Percentiles rank a stretch among this genome's conserved stretches.
Conservation (phyloP, 2,329 filamentous ascomycete genomes). For the Fusarium odoratissimum region DNA sequence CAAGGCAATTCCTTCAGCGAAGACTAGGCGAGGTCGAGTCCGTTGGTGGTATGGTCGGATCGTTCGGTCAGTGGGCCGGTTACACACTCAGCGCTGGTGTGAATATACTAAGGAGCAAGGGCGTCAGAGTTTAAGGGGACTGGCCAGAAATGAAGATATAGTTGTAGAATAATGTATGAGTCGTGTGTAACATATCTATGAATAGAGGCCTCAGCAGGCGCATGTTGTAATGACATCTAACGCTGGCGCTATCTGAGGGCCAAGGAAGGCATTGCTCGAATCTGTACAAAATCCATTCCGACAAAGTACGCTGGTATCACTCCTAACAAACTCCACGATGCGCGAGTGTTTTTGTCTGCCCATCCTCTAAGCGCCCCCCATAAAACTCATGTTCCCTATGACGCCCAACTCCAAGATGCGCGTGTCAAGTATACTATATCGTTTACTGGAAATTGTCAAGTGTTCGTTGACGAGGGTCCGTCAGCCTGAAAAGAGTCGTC, state of each 20-base stretch:
- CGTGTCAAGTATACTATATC: slow-evolving; percentile 6
- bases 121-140: slow-evolving; percentile 74
- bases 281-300: slow-evolving; percentile 10
- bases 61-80: slow-evolving; percentile 80
- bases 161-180: slow-evolving; percentile 46
- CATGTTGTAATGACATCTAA: slow-evolving; percentile 21
- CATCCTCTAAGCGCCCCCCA: slow-evolving; percentile 11
- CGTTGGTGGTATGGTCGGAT: slow-evolving; percentile 70
- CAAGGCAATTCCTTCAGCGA: slow-evolving; percentile 81
- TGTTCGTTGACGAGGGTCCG: slow-evolving; percentile 68
- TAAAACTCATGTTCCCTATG: slow-evolving; percentile 6
- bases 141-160: not conserved
- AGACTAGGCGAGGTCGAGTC: slow-evolving; percentile 76
- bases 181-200: slow-evolving; percentile 34
- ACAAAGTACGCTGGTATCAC: slow-evolving; percentile 18
- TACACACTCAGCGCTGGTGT: slow-evolving; percentile 82
- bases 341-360: slow-evolving; percentile 8
- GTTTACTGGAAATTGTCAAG: slow-evolving; percentile 44
- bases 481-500: slow-evolving; percentile 57
- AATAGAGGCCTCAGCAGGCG: slow-evolving; percentile 28
- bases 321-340: slow-evolving; percentile 24
- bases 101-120: slow-evolving; percentile 89
- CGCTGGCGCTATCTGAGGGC: not conserved
- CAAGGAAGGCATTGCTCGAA: slow-evolving; percentile 7
- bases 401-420: slow-evolving; percentile 20